Base-by-base conservation (phyloP, 176 grass and related monocot genomes). In the Canna indica region DNA sequence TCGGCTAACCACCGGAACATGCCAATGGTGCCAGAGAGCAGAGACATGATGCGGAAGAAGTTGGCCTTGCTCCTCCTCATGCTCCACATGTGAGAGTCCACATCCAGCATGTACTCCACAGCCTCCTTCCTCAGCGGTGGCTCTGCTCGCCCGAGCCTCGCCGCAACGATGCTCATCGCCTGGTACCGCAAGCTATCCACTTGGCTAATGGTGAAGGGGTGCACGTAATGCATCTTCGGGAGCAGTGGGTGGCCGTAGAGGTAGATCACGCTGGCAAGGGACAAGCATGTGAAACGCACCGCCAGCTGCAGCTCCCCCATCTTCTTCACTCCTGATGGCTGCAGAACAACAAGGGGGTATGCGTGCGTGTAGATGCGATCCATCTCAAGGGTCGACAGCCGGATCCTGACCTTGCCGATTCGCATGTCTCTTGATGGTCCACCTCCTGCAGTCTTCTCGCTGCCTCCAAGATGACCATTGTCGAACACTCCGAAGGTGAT, bases 401-500 rank as follows among this genome's bases (percentile, higher is more conserved):
- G 84, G 52, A 95, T 88, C 82, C 87, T 73, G 17, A 95, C 82
- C 77, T 90, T 95, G 12, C 91, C 91, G 9, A 90, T 83, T 79
- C 82, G 57, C 78, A 71, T 65, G 57, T 90, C 84, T 38, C 66
- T 82, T 24, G 75, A 25, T 13, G 57, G 58, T 52, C 81, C 82
- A 12, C 22, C 64, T 13, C 0, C 54, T 25, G 5, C 42, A 1
- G 1, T 7, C 25, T 0, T 35, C 47, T 0, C 56, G 18, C 22
- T 30, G 26, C 78, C 91, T 30, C 72, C 50, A 61, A 90, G 62
- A 6, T 79, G 81, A 32, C 79, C 76, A 54, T 95, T 87, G 79
- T 95, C 82, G 82, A 95, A 90, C 35, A 95, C 75, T 58, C 87
- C 91, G 48, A 95, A 68, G 22, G 84, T 90, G 78, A 95, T 76